These are phyloP conservation scores for Kalmusia sp. DNA, from an alignment of 2,329 filamentous ascomycete species.

Conservation along the genomic window DNA sequence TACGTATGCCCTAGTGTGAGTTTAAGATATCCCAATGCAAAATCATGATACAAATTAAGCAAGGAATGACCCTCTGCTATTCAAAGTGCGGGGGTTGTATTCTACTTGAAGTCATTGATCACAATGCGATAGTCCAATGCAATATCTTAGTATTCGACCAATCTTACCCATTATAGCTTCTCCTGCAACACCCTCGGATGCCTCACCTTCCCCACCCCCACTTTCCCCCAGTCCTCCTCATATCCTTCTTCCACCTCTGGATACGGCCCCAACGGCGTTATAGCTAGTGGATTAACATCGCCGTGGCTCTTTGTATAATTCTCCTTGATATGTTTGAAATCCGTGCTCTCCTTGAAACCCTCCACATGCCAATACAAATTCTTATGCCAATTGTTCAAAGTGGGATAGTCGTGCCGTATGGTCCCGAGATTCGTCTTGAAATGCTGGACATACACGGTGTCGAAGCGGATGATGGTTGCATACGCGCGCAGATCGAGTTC, in stretches of 20 bases:
- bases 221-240: constrained; percentile 56
- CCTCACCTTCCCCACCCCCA: constrained; percentile 57
- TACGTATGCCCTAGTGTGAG: no score
- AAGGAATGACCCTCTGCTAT: no score
- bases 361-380: constrained; percentile 64
- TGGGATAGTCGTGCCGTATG: constrained; percentile 66
- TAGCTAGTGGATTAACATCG: constrained; percentile 66
- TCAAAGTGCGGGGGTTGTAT: no score
- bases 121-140: no score
- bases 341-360: constrained; percentile 65
- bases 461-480: constrained; percentile 65
- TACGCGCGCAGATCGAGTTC: constrained; percentile 67
- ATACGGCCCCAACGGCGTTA: constrained; percentile 69
- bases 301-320: constrained; percentile 66
- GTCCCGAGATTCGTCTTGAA: constrained; percentile 71
- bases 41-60: no score
- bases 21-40: no score
- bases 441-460: constrained; percentile 69
- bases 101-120: no score
- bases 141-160: no score
- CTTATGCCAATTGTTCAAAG: constrained; percentile 67
- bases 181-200: constrained; percentile 48
- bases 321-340: constrained; percentile 74
- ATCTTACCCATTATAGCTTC: constrained; percentile 36
- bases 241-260: constrained; percentile 63